These are phyloP conservation scores for Phallus indusiatus DNA, from an alignment of 768 basidiomycete species.

Conservation along the genomic window DNA sequence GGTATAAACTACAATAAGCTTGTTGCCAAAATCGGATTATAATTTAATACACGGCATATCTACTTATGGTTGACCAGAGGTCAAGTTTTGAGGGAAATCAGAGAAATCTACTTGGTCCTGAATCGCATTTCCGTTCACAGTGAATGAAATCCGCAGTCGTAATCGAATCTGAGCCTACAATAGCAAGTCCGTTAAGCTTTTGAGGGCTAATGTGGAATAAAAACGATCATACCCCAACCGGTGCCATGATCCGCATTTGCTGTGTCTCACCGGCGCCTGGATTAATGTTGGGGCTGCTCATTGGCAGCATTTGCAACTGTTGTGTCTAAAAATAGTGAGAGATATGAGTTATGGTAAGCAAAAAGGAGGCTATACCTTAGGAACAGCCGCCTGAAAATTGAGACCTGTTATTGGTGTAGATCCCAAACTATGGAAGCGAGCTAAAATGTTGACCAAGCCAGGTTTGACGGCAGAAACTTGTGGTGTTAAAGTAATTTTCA, in stretches of 20 bases:
- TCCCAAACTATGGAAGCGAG: slow-evolving; percentile 70
- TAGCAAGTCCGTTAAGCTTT: neutral
- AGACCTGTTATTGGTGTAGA: slow-evolving; percentile 45
- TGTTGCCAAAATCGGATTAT: neutral
- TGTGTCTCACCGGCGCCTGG: slow-evolving; percentile 85
- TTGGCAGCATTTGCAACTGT: slow-evolving; percentile 95
- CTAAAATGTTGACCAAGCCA: slow-evolving; percentile 86
- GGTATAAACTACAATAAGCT: too few relatives aligned
- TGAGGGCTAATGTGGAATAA: neutral
- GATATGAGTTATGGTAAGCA: neutral
- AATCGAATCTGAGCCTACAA: slow-evolving; percentile 71
- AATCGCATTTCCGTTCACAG: slow-evolving; percentile 53
- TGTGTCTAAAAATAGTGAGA: slow-evolving; percentile 58
- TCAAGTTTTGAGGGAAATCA: slow-evolving; percentile 59
- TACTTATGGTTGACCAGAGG: slow-evolving; percentile 8
- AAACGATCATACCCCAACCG: slow-evolving; percentile 59
- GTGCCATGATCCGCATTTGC: slow-evolving; percentile 87
- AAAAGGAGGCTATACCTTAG: slow-evolving; percentile 51
- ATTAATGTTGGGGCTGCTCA: slow-evolving; percentile 75
- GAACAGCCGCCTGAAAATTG: slow-evolving; percentile 96
- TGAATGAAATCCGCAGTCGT: slow-evolving; percentile 75
- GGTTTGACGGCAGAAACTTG: slow-evolving; percentile 71
- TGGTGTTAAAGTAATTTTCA: slow-evolving; percentile 85
- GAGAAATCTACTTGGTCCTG: slow-evolving; percentile 95
- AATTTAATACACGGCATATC: neutral